Evolutionary conservation across 495 filamentous ascomycete species (phyloP).

Genomic region (Podospora sp.): DNA sequence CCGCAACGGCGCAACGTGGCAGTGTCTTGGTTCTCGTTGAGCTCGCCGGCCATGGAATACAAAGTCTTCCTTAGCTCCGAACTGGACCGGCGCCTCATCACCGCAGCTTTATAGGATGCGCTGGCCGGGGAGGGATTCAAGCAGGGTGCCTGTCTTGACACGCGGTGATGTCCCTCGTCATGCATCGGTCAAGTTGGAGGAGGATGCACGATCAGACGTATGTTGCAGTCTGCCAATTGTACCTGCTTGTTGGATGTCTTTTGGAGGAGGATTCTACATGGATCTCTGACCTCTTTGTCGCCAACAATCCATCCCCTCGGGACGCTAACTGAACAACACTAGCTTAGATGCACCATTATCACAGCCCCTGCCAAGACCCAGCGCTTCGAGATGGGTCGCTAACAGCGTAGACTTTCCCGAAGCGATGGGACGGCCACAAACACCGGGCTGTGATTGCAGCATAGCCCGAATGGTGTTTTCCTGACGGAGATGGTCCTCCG

Average conservation of each 20-base stretch:
- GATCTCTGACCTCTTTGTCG: not conserved
- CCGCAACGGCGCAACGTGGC: not conserved
- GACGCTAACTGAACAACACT: not conserved
- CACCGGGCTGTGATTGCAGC: not conserved
- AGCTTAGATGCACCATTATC: conserved; percentile 2
- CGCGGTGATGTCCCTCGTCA: too few species aligned
- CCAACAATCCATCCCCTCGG: not conserved
- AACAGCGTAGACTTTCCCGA: not conserved
- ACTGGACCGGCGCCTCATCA: too few species aligned
- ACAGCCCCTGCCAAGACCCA: not conserved
- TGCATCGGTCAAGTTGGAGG: too few species aligned
- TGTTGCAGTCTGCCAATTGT: too few species aligned
- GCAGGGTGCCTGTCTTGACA: too few species aligned
- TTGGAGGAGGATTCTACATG: not conserved
- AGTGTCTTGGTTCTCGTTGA: not conserved
- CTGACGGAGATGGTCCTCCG: too few species aligned
- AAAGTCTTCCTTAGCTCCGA: too few species aligned
- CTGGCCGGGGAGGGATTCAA: too few species aligned
- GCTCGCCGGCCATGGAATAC: not conserved
- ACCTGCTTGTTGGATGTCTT: too few species aligned
- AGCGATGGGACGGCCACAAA: not conserved
- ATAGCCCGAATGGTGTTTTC: too few species aligned
- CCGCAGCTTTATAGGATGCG: too few species aligned
- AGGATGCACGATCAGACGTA: too few species aligned
- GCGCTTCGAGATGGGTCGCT: not conserved